Evolutionary conservation across 1,139 yeast genomes (phyloP).

Genomic region (Scheffersomyces segobiensis): DNA sequence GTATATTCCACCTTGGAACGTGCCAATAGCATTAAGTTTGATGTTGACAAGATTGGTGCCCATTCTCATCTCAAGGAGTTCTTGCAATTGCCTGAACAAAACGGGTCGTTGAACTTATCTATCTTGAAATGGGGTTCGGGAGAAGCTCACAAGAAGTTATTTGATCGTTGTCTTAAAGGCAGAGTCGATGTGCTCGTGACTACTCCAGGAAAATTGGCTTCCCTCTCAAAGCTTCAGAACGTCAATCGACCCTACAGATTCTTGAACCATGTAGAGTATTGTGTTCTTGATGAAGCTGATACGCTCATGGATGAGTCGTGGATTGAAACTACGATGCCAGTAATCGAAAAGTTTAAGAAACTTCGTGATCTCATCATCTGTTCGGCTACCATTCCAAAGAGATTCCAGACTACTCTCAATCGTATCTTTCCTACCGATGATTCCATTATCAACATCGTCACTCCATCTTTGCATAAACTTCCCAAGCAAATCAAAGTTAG

Average conservation of each 20-base stretch:
- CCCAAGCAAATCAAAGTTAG: conserved; percentile 74
- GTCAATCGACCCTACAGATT: conserved; percentile 49
- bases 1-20: conserved; percentile 55
- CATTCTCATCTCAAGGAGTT: conserved; percentile 24
- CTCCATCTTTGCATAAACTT: conserved; percentile 81
- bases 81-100: conserved; percentile 25
- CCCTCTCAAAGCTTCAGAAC: conserved; percentile 45
- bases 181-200: conserved; percentile 80
- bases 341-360: conserved; percentile 53
- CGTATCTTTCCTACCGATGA: conserved; percentile 62
- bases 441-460: conserved; percentile 58
- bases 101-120: conserved; percentile 38
- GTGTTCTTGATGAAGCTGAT: conserved; percentile 95
- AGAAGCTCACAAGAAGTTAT: conserved; percentile 49
- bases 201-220: conserved; percentile 71
- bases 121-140: conserved; percentile 60
- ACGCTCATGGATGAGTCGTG: conserved; percentile 86
- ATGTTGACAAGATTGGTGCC: conserved; percentile 16
- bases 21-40: conserved; percentile 31
- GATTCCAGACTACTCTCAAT: conserved; percentile 64
- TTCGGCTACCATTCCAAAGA: conserved; percentile 87
- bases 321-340: conserved; percentile 63
- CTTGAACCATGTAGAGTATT: conserved; percentile 50
- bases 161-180: conserved; percentile 40
- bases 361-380: conserved; percentile 71